Percentiles rank a stretch among this genome's conserved stretches.
Evolutionary conservation across 2,329 filamentous ascomycete genomes (phyloP).

Genomic region (Penicillium psychrosexuale): DNA sequence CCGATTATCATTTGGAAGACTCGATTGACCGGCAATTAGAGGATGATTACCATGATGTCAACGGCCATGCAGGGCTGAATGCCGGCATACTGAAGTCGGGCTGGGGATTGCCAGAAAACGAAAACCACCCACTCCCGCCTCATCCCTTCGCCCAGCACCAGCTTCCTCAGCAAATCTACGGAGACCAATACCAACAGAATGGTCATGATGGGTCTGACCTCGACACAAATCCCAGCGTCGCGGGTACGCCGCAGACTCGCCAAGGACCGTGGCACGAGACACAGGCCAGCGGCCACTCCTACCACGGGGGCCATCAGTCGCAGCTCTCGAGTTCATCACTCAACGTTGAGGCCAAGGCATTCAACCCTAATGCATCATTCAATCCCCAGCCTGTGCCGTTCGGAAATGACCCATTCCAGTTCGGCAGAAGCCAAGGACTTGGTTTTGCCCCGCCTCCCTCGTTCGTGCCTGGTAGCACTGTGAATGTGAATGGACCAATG

Average conservation of each 20-base stretch:
- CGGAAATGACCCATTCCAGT: slow-evolving; percentile 43
- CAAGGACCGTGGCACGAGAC: slow-evolving; percentile 36
- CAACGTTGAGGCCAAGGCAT: slow-evolving; percentile 86
- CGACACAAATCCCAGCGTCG: slow-evolving; percentile 70
- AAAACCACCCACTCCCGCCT: slow-evolving; percentile 23
- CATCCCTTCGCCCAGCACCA: slow-evolving; percentile 28
- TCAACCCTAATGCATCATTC: slow-evolving; percentile 61
- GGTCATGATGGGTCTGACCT: slow-evolving; percentile 61
- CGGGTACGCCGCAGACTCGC: slow-evolving; percentile 57
- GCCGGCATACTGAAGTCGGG: slow-evolving; percentile 34
- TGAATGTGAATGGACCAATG: slow-evolving; percentile 17
- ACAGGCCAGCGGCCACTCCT: slow-evolving; percentile 33
- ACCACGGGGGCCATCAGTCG: slow-evolving; percentile 56
- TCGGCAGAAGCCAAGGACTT: slow-evolving; percentile 31
- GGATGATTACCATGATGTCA: slow-evolving; percentile 61
- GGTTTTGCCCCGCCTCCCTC: slow-evolving; percentile 58
- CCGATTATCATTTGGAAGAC: slow-evolving; percentile 80
- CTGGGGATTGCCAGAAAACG: slow-evolving; percentile 38
- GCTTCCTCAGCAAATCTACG: slow-evolving; percentile 36
- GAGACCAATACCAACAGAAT: slow-evolving; percentile 32
- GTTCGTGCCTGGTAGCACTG: slow-evolving; percentile 59
- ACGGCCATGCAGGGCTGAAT: slow-evolving; percentile 24
- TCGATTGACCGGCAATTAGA: slow-evolving; percentile 75
- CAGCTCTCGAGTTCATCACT: slow-evolving; percentile 72
- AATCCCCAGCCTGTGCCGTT: slow-evolving; percentile 46